phyloP scores from a whole-genome alignment of 352 stramenopile species.

The Pythium phragmiticola region DNA sequence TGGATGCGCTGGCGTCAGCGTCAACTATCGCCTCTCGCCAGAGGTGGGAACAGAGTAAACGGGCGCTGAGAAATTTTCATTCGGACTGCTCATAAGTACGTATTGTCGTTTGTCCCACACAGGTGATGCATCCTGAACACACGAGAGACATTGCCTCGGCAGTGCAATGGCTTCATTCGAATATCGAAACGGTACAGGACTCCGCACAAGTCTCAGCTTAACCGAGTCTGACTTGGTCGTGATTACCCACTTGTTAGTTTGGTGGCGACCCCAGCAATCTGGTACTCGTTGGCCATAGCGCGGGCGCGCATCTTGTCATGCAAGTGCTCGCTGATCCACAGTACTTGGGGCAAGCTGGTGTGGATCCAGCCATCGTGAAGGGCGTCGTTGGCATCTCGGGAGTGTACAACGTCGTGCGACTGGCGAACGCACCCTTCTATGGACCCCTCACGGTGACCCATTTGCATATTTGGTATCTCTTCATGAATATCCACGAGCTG shows the following conservation, averaged over 20 bases:
- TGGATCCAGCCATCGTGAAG: conserved; percentile 41
- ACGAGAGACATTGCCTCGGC: conserved; percentile 57
- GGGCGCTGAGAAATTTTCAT: neutral
- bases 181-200: conserved; percentile 59
- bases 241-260: conserved; percentile 37
- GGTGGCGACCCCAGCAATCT: conserved; percentile 62
- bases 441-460: conserved; percentile 47
- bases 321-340: conserved; percentile 59
- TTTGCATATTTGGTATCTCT: neutral
- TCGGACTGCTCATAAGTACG: neutral
- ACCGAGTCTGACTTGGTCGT: neutral
- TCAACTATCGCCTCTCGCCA: conserved; percentile 84
- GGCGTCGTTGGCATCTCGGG: conserved; percentile 75
- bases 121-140: conserved; percentile 66
- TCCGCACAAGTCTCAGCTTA: neutral
- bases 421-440: conserved; percentile 75
- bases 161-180: conserved; percentile 59
- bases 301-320: conserved; percentile 78
- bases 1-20: conserved; percentile 55
- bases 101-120: neutral
- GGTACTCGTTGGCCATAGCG: conserved; percentile 71
- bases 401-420: conserved; percentile 84
- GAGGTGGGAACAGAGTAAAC: conserved; percentile 34
- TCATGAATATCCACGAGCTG: neutral
- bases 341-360: conserved; percentile 39